These are phyloP conservation scores for Macroventuria anomochaeta DNA, from an alignment of 2,329 filamentous ascomycete species.

Conservation along the genomic window DNA sequence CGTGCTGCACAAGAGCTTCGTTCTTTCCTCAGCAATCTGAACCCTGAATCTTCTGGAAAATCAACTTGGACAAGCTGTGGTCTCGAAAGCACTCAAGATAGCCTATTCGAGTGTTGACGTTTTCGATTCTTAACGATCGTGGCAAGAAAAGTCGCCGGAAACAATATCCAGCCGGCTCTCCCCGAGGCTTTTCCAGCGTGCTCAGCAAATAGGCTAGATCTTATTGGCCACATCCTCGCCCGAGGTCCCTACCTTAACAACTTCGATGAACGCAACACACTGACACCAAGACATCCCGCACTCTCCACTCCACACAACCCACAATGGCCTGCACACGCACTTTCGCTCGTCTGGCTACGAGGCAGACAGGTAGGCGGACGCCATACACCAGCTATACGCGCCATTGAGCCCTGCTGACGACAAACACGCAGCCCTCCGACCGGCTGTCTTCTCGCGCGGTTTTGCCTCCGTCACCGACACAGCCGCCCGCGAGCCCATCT, in stretches of 20 bases:
- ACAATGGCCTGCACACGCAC: constrained; percentile 49
- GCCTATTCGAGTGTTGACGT: constrained; percentile 23
- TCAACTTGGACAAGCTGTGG: no score
- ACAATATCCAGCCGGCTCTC: constrained; percentile 11
- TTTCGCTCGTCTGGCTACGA: constrained; percentile 47
- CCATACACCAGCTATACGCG: neutral
- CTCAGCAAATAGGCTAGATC: constrained; percentile 11
- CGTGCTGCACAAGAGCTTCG: neutral
- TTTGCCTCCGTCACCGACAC: constrained; percentile 49
- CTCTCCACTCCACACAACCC: constrained; percentile 35
- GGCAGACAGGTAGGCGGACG: constrained; percentile 43
- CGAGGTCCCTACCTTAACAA: constrained; percentile 13
- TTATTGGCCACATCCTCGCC: constrained; percentile 7
- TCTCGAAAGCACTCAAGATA: no score
- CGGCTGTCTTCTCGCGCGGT: constrained; percentile 47
- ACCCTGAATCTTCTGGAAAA: neutral
- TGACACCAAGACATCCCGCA: constrained; percentile 31
- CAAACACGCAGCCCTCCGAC: constrained; percentile 39
- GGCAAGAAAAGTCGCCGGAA: constrained; percentile 12
- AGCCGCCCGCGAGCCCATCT: constrained; percentile 41
- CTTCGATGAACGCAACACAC: constrained; percentile 37
- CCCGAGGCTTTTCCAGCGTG: constrained; percentile 12
- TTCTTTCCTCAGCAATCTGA: neutral
- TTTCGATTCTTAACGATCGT: constrained; percentile 17
- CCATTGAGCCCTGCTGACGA: constrained; percentile 39